A percentile compares a stretch with the other conserved stretches of the same genome.
Evolutionary conservation across 106 monocot species (phyloP).

Genomic region (Dendrobium chrysotoxum): DNA sequence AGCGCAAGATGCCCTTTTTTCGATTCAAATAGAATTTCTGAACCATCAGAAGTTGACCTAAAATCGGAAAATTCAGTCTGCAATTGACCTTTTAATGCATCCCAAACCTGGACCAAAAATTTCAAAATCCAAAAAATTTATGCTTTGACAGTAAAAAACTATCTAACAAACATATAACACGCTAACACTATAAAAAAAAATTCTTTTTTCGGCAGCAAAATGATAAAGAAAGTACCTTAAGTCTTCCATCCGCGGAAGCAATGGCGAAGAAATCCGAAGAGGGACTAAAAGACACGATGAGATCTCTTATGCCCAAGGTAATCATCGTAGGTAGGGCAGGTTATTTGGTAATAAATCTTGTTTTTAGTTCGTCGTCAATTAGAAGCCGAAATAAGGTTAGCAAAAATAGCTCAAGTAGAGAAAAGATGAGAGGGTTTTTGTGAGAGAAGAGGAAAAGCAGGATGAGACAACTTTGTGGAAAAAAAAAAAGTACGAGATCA

Average conservation of each 20-base stretch:
- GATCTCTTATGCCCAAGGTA: slow-evolving; percentile 47
- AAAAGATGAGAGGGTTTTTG: too few relatives aligned
- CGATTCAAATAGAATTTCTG: slow-evolving; percentile 20
- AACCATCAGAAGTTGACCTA: slow-evolving; percentile 7
- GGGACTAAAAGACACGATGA: slow-evolving; percentile 83
- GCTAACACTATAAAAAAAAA: slow-evolving; percentile 10
- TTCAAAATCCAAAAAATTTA: background rate
- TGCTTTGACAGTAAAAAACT: background rate
- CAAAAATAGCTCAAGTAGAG: too few relatives aligned
- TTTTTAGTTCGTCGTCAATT: too few relatives aligned
- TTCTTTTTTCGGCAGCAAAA: background rate
- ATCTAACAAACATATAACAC: background rate
- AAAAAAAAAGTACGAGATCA: too few relatives aligned
- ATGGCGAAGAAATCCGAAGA: slow-evolving; percentile 59
- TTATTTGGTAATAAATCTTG: background rate
- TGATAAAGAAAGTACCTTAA: slow-evolving; percentile 47
- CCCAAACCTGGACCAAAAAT: slow-evolving; percentile 61
- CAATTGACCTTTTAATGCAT: slow-evolving; percentile 55
- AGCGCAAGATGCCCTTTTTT: slow-evolving; percentile 66
- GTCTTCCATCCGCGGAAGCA: slow-evolving; percentile 60
- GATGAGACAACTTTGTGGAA: too few relatives aligned
- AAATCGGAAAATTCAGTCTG: slow-evolving; percentile 68
- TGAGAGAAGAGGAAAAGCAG: too few relatives aligned
- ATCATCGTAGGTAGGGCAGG: slow-evolving; percentile 4
- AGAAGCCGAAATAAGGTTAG: too few relatives aligned